Base-by-base conservation (phyloP, 2,329 filamentous ascomycete species). In the Macrophomina phaseolina region DNA sequence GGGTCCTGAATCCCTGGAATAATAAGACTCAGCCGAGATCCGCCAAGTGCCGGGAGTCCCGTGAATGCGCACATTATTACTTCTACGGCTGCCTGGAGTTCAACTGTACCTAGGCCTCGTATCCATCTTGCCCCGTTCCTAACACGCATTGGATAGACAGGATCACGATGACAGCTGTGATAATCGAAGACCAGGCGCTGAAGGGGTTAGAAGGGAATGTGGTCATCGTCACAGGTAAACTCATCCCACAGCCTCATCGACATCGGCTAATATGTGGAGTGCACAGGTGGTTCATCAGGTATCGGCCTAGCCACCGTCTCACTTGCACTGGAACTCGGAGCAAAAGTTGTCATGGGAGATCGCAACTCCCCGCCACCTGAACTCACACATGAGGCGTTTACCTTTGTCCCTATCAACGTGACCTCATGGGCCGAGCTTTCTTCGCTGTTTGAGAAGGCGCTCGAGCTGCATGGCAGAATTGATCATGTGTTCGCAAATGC, bases 281-380 rank as follows among this genome's bases (percentile, higher is more conserved):
- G 8, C 32, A 0, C 45, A 83, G 86, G 87, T 58, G 85, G 85
- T 66, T 86, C 85, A 0, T 87, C 86, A 2, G 87, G 87, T 16
- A 89, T 89, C 64, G 87, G 87, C 38, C 81, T 87, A 14, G 84
- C 84, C 64, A 87, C 87, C 0, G 80, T 83, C 7, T 74, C 82
- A 8, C 77, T 85, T 2, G 81, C 88, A 14, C 77, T 89, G 7
- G 76, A 81, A 0, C 74, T 83, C 0, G 86, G 86, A 23, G 87
- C 86, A 34, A 81, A 79, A 16, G 86, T 89, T 18, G 80, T 88
- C 67, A 83, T 81, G 32, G 83, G 80, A 42, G 87, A 90, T 70
- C 68, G 88, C 49, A 82, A 83, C 46, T 75, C 82, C 1, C 76
- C 80, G 0, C 63, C 63, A 11, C 73, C 79, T 69, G 58, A 71